Evolutionary conservation across 2,329 filamentous ascomycete species (phyloP), one percentile per base, ranked within the genome.

Genomic region (Erysiphe pulchra): DNA sequence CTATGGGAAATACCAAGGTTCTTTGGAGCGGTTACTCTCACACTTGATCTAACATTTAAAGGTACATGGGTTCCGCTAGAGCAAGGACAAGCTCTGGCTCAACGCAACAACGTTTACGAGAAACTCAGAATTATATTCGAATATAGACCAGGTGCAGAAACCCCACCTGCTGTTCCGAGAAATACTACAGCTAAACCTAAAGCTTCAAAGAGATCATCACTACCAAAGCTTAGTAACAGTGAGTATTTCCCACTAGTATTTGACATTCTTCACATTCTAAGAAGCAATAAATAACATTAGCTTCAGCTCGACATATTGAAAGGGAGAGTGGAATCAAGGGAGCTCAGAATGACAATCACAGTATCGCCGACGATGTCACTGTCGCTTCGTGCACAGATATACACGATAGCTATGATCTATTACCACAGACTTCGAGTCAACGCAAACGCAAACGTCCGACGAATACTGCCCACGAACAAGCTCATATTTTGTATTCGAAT

Each of bases 1-100:
- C 14, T 95, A 95, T 61, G 90, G 90, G 56, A 95, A 95, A 73
- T 98, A 95, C 55, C 90, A 98, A 66, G 86, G 80, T 83, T 57
- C 17, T 50, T 18, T 40, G n/a, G 32, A 17, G 34, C 14, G 13
- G 18, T 31, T n/a, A 38, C 34, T 47, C 11, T 5, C 38, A n/a
- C 17, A 37, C 38, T 3, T 38, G 48, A 17, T 30, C 50, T 57
- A 38, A 57, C 37, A 20, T 28, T 44, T 18, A 5, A 51, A 86
- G 82, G 90, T 56, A 98, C 90, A 44, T 98, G 90, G 86, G 90
- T 98, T 44, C 90, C 90, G 8, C 71, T 98, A 8, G 70, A 77
- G 13, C 75, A 82, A 50, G 90, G 85, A 47, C 75, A 85, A 53
- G 65, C 73, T 50, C 75, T 98, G 32, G 90, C 90, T 33, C 76